Evolutionary conservation across 2,329 filamentous ascomycete species (phyloP).

Genomic region (Neodidymelliopsis sp.): DNA sequence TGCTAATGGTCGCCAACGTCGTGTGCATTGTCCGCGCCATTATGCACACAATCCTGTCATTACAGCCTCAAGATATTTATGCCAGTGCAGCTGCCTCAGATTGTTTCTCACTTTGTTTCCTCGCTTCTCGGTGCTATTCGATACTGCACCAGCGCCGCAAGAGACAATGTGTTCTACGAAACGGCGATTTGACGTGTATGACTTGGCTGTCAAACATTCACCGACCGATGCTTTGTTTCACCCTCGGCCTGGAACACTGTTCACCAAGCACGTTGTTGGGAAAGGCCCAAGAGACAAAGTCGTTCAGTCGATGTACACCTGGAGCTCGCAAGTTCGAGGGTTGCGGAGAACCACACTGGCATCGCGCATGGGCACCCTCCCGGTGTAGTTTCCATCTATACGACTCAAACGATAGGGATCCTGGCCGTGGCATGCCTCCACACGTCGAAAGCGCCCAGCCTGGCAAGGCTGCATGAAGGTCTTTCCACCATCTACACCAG

Average conservation of each 20-base stretch:
- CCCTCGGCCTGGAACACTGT: background rate
- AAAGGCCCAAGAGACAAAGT: background rate
- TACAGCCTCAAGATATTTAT: constrained; percentile 10
- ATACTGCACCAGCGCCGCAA: background rate
- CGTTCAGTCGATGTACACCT: background rate
- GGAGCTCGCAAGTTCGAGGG: constrained; percentile 6
- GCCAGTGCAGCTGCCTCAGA: constrained; percentile 8
- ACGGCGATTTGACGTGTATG: background rate
- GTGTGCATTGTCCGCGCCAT: background rate
- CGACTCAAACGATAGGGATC: constrained; percentile 7
- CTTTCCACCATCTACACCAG: constrained; percentile 5
- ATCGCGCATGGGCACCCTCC: constrained; percentile 5
- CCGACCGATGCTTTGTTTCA: background rate
- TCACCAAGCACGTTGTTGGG: background rate
- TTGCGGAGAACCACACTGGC: constrained; percentile 8
- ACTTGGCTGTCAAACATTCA: background rate
- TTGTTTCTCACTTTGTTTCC: constrained; percentile 16
- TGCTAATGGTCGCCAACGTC: background rate
- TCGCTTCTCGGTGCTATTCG: constrained; percentile 4
- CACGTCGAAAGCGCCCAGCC: constrained; percentile 1
- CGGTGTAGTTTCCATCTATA: background rate
- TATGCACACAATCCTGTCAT: constrained; percentile 4
- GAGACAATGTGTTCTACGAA: background rate
- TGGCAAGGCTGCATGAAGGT: constrained; percentile 6
- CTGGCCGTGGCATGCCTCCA: constrained; percentile 1